Conservation (phyloP, 1,284 basidiomycete genomes). For the Puccinia hordei region DNA sequence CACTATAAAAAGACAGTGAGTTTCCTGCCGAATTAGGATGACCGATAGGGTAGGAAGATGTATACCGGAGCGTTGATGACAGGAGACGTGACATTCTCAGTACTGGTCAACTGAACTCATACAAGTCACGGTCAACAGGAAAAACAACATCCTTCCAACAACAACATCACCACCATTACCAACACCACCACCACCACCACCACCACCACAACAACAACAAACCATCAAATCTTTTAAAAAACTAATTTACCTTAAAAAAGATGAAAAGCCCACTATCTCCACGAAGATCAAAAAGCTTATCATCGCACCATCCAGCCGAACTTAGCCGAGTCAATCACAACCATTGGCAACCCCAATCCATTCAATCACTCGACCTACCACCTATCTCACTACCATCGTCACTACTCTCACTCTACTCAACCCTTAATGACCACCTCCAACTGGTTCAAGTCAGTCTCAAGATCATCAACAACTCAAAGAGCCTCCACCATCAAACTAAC, state of each 20-base stretch:
- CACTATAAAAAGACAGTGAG: too few species aligned
- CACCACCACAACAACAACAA: too few species aligned
- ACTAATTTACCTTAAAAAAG: not conserved
- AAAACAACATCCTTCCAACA: not conserved
- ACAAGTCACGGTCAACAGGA: too few species aligned
- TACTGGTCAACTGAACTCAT: too few species aligned
- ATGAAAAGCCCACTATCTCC: not conserved
- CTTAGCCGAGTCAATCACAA: not conserved
- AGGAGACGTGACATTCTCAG: too few species aligned
- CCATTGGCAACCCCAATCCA: not conserved
- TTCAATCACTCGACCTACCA: conserved; percentile 26
- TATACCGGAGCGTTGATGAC: too few species aligned
- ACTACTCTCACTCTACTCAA: conserved; percentile 6
- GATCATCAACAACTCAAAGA: not conserved
- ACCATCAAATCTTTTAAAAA: too few species aligned
- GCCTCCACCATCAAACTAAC: not conserved
- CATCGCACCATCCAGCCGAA: not conserved
- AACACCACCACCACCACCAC: not conserved
- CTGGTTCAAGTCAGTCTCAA: not conserved
- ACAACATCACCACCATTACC: too few species aligned
- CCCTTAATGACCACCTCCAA: not conserved
- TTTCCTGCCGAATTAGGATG: too few species aligned
- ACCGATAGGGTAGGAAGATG: too few species aligned
- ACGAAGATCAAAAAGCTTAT: conserved; percentile 13
- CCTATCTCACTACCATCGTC: not conserved